Conservation (phyloP, 768 basidiomycete species). For the Mycena filopes region DNA sequence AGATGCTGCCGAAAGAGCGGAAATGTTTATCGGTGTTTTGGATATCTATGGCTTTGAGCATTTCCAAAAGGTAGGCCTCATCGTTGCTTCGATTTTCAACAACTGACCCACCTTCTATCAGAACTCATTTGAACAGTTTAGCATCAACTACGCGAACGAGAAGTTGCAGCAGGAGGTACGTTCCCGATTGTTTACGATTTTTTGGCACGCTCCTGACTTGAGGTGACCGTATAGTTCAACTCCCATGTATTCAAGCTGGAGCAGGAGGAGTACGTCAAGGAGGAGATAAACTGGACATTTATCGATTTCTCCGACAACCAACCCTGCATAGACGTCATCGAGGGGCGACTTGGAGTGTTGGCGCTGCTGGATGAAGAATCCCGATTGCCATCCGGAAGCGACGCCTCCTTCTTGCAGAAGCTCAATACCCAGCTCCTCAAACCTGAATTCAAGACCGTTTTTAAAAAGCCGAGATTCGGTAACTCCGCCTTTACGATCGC, state of each 20-base stretch:
- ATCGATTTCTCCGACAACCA: slow-evolving; percentile 99
- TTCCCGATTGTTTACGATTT: background rate
- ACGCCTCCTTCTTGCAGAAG: slow-evolving; percentile 93
- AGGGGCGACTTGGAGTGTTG: slow-evolving; percentile 95
- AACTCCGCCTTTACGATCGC: slow-evolving; percentile 97
- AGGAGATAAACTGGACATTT: slow-evolving; percentile 99
- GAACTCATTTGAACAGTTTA: slow-evolving; percentile 98
- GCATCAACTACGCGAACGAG: slow-evolving; percentile 99
- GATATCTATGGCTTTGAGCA: slow-evolving; percentile 99
- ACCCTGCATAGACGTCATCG: slow-evolving; percentile 98
- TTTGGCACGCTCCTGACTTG: slow-evolving; percentile 22
- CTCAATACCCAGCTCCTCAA: slow-evolving; percentile 87
- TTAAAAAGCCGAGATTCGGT: slow-evolving; percentile 99
- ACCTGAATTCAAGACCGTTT: slow-evolving; percentile 86
- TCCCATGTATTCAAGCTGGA: slow-evolving; percentile 99
- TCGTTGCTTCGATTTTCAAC: background rate
- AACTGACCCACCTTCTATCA: slow-evolving; percentile 39
- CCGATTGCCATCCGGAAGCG: slow-evolving; percentile 92
- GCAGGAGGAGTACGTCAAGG: slow-evolving; percentile 98
- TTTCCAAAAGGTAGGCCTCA: slow-evolving; percentile 82
- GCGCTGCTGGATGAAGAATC: slow-evolving; percentile 98
- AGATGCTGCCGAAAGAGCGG: slow-evolving; percentile 87
- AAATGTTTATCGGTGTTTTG: slow-evolving; percentile 99
- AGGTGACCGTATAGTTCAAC: slow-evolving; percentile 75
- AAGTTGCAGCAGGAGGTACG: slow-evolving; percentile 95